These are phyloP conservation scores for Wickerhamomyces bisporus DNA, from an alignment of 805 yeast genomes.

Conservation along the genomic window DNA sequence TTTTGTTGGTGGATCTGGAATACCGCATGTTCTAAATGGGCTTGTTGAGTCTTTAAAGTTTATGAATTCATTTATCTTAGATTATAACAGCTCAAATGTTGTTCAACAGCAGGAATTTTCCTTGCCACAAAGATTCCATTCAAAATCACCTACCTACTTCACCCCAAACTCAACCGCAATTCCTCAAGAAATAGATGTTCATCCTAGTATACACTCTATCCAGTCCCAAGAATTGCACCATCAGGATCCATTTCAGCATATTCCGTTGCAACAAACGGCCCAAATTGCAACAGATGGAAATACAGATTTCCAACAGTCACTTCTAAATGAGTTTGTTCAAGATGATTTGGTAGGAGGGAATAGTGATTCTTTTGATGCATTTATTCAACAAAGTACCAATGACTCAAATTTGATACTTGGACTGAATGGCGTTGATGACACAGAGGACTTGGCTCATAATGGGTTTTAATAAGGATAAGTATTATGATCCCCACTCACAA, in stretches of 20 bases:
- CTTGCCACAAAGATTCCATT: slow-evolving; percentile 17
- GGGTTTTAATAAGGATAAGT: neutral
- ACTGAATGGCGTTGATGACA: neutral
- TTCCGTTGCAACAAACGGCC: neutral
- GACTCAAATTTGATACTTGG: neutral
- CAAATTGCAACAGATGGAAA: neutral
- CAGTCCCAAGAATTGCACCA: neutral
- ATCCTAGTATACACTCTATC: too few species aligned
- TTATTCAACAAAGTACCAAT: neutral
- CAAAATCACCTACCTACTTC: slow-evolving; percentile 16
- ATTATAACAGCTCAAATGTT: slow-evolving; percentile 34
- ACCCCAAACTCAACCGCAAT: slow-evolving; percentile 1
- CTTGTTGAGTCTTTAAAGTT: slow-evolving; percentile 43
- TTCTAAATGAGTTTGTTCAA: neutral
- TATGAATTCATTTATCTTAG: slow-evolving; percentile 49
- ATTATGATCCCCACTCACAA: too few species aligned
- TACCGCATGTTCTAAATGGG: slow-evolving; percentile 70
- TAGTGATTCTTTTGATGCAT: neutral
- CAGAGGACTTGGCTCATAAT: neutral
- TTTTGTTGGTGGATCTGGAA: slow-evolving; percentile 50
- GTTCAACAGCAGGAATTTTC: slow-evolving; percentile 21
- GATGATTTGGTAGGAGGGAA: neutral
- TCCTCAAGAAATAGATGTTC: neutral
- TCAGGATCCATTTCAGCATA: neutral
- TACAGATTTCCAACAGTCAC: neutral